These are phyloP conservation scores for Penicillium roqueforti DNA, from an alignment of 495 filamentous ascomycete genomes.

Conservation along the genomic window DNA sequence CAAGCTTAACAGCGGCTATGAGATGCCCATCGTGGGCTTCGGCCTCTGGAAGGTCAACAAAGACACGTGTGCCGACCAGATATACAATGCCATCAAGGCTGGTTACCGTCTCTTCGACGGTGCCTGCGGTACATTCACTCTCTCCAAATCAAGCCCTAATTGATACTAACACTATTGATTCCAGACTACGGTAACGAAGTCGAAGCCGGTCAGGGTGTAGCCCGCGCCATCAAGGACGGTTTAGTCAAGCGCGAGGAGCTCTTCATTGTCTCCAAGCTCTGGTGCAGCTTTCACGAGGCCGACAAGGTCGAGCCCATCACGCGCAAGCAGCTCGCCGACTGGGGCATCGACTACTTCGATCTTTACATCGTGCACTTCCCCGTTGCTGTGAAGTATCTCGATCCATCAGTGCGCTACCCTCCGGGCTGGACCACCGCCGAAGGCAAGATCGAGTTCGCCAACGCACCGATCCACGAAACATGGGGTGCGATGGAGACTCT, in stretches of 20 bases:
- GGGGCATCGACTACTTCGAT: constrained; percentile 83
- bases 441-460: constrained; percentile 57
- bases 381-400: constrained; percentile 73
- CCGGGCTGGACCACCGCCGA: constrained; percentile 67
- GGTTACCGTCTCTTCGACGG: constrained; percentile 87
- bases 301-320: constrained; percentile 69
- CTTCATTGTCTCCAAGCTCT: constrained; percentile 90
- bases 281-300: constrained; percentile 82
- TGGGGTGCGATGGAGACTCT: constrained; percentile 83
- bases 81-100: constrained; percentile 86
- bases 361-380: constrained; percentile 83
- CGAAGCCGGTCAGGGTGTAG: constrained; percentile 79
- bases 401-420: constrained; percentile 72
- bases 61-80: constrained; percentile 67
- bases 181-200: constrained; percentile 86
- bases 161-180: constrained; percentile 18
- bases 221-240: constrained; percentile 80
- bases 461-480: constrained; percentile 77
- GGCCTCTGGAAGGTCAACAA: constrained; percentile 86
- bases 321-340: constrained; percentile 70
- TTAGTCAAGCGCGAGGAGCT: constrained; percentile 82
- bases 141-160: constrained; percentile 1
- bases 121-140: constrained; percentile 63
- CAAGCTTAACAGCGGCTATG: constrained; percentile 75
- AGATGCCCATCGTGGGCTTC: constrained; percentile 85